Conservation (phyloP, 306 rosid genomes). For the Vigna nakashimae region DNA sequence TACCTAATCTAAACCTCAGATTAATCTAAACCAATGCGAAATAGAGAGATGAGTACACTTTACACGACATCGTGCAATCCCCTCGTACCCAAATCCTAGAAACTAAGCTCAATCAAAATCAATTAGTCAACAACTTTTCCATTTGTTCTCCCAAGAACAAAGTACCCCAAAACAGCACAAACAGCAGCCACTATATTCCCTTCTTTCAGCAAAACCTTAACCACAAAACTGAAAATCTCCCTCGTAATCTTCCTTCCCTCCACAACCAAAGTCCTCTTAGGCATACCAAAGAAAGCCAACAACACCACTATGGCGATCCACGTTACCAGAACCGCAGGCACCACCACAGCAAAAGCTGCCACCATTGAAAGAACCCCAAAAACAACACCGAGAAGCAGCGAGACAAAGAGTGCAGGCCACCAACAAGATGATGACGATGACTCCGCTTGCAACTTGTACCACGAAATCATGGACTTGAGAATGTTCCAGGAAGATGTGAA, state of each 20-base stretch:
- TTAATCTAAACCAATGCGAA: neutral
- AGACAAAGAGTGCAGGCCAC: constrained; percentile 78
- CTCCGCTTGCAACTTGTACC: constrained; percentile 57
- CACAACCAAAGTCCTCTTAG: constrained; percentile 68
- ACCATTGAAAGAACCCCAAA: constrained; percentile 77
- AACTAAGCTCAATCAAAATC: neutral
- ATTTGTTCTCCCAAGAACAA: constrained; percentile 62
- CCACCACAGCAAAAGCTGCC: constrained; percentile 73
- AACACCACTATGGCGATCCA: constrained; percentile 76
- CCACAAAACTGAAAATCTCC: constrained; percentile 64
- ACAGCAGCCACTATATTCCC: constrained; percentile 79
- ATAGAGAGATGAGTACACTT: neutral
- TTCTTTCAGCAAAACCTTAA: constrained; percentile 71
- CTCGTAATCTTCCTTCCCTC: constrained; percentile 77
- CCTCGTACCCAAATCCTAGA: neutral
- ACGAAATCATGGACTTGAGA: constrained; percentile 58
- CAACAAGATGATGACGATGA: constrained; percentile 43
- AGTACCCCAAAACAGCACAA: constrained; percentile 78
- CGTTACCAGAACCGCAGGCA: constrained; percentile 72
- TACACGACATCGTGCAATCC: too few relatives aligned
- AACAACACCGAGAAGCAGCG: constrained; percentile 69
- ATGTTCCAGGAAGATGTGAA: constrained; percentile 60
- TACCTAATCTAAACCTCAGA: neutral
- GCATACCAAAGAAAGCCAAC: constrained; percentile 78
- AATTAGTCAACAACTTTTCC: constrained; percentile 37